A percentile compares a stretch with the other conserved stretches of the same genome.
These are phyloP conservation scores for Beauveria scarabaeidicola DNA, from an alignment of 2,329 filamentous ascomycete genomes.

Conservation along the genomic window DNA sequence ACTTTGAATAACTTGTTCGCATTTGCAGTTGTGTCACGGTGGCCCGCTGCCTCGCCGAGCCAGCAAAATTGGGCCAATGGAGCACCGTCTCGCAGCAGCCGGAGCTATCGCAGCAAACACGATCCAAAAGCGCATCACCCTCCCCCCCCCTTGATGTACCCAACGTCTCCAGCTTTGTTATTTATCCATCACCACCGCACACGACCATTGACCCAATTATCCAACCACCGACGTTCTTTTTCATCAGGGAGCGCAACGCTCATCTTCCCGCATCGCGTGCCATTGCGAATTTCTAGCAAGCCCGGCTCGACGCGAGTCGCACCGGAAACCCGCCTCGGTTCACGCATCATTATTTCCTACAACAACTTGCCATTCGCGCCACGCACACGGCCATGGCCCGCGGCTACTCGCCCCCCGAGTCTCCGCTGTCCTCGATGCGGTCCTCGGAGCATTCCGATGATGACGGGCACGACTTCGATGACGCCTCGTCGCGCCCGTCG, in stretches of 20 bases:
- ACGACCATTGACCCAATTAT: background rate
- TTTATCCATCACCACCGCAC: background rate
- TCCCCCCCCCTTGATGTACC: slow-evolving; percentile 1
- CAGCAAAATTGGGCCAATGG: slow-evolving; percentile 11
- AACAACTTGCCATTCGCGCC: too few species aligned
- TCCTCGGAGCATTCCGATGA: slow-evolving; percentile 40
- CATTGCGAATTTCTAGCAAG: background rate
- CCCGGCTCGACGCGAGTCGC: background rate
- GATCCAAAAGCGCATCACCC: background rate
- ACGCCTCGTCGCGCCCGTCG: slow-evolving; percentile 31
- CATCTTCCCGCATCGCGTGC: slow-evolving; percentile 1
- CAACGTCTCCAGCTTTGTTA: background rate
- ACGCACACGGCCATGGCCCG: slow-evolving; percentile 23
- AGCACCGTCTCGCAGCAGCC: background rate
- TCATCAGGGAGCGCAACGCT: slow-evolving; percentile 11
- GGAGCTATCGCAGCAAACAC: slow-evolving; percentile 4
- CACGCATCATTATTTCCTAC: too few species aligned
- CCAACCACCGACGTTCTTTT: slow-evolving; percentile 4
- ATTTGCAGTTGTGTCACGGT: background rate
- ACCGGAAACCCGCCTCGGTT: background rate
- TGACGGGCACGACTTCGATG: slow-evolving; percentile 33
- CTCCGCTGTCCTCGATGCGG: slow-evolving; percentile 39
- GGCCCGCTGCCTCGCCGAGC: background rate
- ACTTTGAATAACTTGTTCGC: too few species aligned
- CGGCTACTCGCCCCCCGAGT: slow-evolving; percentile 33